A percentile compares a stretch with the other conserved stretches of the same genome.
Evolutionary conservation across 2,329 filamentous ascomycete species (phyloP).

Genomic region (Fusarium sp.): DNA sequence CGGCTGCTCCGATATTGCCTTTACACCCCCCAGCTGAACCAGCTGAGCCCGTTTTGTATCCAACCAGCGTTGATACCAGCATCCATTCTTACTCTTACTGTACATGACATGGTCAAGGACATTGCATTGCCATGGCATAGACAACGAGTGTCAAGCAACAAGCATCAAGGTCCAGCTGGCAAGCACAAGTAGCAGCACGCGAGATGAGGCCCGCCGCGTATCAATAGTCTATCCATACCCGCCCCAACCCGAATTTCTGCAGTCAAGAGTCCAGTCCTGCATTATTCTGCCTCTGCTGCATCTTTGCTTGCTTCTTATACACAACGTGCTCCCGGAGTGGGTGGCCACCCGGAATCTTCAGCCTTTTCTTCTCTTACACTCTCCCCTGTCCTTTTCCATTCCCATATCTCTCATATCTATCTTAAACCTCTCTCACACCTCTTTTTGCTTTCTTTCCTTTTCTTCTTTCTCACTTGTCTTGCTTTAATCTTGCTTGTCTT

Average conservation of each 20-base stretch:
- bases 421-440: constrained; percentile 32
- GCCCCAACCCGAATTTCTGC: constrained; percentile 44
- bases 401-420: constrained; percentile 35
- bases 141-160: constrained; percentile 37
- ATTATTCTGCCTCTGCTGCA: constrained; percentile 37
- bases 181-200: constrained; percentile 35
- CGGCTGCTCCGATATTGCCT: constrained; percentile 27
- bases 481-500: neutral
- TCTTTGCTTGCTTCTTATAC: constrained; percentile 49
- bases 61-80: constrained; percentile 41
- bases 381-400: constrained; percentile 30
- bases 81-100: constrained; percentile 2
- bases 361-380: constrained; percentile 37
- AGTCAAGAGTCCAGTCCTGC: constrained; percentile 37
- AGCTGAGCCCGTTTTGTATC: constrained; percentile 30
- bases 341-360: constrained; percentile 41
- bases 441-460: constrained; percentile 11
- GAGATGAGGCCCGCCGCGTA: constrained; percentile 49
- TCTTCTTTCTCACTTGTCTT: constrained; percentile 12
- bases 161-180: constrained; percentile 24
- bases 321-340: constrained; percentile 42
- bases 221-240: constrained; percentile 47
- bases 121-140: constrained; percentile 26
- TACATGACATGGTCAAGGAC: constrained; percentile 30
- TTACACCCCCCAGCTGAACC: constrained; percentile 32